Base-by-base conservation (phyloP, 2,329 filamentous ascomycete genomes). In the Fusarium praegraminearum region DNA sequence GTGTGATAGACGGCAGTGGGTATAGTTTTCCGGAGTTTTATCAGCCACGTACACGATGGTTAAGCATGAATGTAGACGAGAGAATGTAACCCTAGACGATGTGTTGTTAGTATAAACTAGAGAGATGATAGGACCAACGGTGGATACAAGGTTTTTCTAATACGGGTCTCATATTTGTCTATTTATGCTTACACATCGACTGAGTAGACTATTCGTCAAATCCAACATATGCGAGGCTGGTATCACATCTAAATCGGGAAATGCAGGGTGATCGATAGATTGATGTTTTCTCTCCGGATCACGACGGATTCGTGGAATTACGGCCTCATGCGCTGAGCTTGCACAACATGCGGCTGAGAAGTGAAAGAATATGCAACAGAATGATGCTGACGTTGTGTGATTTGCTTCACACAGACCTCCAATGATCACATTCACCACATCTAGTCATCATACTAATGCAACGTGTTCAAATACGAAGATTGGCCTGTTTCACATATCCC, bases 381-480 rank as follows among this genome's bases (percentile, higher is more conserved):
- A 22, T 22, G 28, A 44, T 15, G 9, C 10, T 20, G 20, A 15
- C 16, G 16, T 11, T 16, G 30, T 30, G 13, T 28, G 22, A 35
- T 36, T 46, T 30, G 32, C 22, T 18, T 13, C 3, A 13, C n/a
- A 13, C 12, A 22, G 3, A 20, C 16, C 10, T 16, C 8, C 20
- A 33, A 12, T 9, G 8, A 36, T 15, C 7, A 13, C 30, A 7
- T 30, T 5, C 10, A 30, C n/a, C 6, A 10, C 12, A 24, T 18
- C 22, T 12, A 30, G 28, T 55, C 13, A 22, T 36, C 22, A 33
- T 33, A 28, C 35, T 62, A 36, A 63, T 47, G 57, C 47, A 38
- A 15, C 10, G 15, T 32, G n/a, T 8, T 26, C 28, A 9, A 12
- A 62, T 43, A 62, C 57, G 47, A 63, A 38, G 45, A 12, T 5